Base-by-base conservation (phyloP, 176 grass and related monocot genomes). In the Saccharum spontaneum region DNA sequence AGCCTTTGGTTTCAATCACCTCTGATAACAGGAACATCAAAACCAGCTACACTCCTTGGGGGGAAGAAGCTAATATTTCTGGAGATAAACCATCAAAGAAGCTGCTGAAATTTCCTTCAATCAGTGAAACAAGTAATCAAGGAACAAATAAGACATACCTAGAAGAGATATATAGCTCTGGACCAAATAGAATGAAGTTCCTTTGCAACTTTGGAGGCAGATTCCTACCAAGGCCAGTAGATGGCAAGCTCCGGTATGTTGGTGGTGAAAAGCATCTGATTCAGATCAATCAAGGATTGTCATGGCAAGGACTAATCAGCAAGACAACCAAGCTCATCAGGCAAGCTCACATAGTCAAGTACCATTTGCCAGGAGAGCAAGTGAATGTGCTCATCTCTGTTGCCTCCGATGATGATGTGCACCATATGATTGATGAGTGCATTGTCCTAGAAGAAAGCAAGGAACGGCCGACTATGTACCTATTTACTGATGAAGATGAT, bases 401-500 rank as follows among this genome's bases (percentile, higher is more conserved):
- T 33, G 49, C 84, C 24, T 87, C 83, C 2, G 84, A 91, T 44
- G 89, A 91, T 63, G 92, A 94, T 46, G 73, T 94, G 24, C 80
- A 87, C 66, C 89, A 89, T 37, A 94, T 94, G 89, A 83, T 94
- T 67, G 89, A 94, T 20, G 92, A 91, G 57, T 94, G 89, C 73
- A 78, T 33, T 79, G 49, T 87, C 20, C 71, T 87, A 78, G 57
- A 94, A 76, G 40, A 62, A 34, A 49, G 76, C 60, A 67, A 86
- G 79, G 82, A 89, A 68, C 65, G 73, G 54, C 77, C 89, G 36
- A 80, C 76, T 66, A 78, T 94, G 54, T 94, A 91, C 72, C 85
- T 94, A 43, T 91, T 94, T 66, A 82, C 84, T 10, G 79, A 84
- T 40, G 78, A 85, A 17, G 86, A 89, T 78, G 87, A 89, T 55